Conservation (phyloP, 495 filamentous ascomycete species). For the Trichoderma erinaceum region DNA sequence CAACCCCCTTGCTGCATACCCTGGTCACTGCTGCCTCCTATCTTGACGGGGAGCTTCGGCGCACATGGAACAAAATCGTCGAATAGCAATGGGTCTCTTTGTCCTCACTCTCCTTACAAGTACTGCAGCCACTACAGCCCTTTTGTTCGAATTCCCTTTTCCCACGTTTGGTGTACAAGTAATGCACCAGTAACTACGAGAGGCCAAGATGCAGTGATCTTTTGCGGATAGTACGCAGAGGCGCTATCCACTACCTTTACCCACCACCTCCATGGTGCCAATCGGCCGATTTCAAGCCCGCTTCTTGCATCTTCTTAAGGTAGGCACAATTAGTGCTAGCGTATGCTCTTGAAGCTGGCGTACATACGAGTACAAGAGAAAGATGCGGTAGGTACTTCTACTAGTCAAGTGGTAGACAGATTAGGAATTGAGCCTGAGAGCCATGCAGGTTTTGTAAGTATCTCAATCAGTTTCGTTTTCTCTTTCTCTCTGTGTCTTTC, state of each 20-base stretch:
- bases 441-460: too few species aligned
- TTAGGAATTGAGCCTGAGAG: too few species aligned
- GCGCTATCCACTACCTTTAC: neutral
- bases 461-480: too few species aligned
- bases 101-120: neutral
- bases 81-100: neutral
- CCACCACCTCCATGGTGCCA: neutral
- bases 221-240: neutral
- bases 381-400: neutral
- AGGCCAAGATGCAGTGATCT: neutral
- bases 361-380: neutral
- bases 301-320: neutral
- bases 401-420: too few species aligned
- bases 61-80: neutral
- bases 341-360: neutral
- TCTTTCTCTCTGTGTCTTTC: too few species aligned
- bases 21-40: neutral
- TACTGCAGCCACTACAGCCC: neutral
- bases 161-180: neutral
- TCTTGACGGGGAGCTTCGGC: slow-evolving; percentile 7
- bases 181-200: neutral
- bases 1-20: neutral
- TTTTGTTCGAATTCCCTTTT: neutral
- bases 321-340: neutral
- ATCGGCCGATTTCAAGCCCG: slow-evolving; percentile 8